Conservation (phyloP, 2,329 filamentous ascomycete genomes). For the Verticillium nubilum region DNA sequence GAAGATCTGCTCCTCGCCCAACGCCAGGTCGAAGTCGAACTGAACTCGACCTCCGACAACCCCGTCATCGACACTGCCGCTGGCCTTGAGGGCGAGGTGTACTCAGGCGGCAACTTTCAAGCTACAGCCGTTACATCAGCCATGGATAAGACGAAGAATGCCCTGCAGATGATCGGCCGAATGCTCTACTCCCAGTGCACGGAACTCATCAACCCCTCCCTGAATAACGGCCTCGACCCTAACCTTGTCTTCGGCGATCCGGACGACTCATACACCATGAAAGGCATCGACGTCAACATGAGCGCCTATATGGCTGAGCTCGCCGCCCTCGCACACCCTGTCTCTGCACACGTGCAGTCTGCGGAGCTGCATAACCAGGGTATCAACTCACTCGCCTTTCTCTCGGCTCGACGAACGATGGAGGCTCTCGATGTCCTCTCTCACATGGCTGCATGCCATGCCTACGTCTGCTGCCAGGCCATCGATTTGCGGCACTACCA, state of each 20-base stretch:
- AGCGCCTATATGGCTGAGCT: constrained; percentile 60
- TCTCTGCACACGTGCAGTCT: constrained; percentile 56
- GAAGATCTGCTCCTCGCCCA: constrained; percentile 57
- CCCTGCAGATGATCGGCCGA: constrained; percentile 38
- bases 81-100: constrained; percentile 27
- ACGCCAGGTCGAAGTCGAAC: constrained; percentile 51
- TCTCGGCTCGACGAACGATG: constrained; percentile 51
- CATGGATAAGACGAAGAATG: constrained; percentile 49
- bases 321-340: constrained; percentile 54
- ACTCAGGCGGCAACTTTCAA: constrained; percentile 65
- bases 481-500: constrained; percentile 25
- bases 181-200: constrained; percentile 58
- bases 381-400: constrained; percentile 60
- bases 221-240: constrained; percentile 57
- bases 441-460: constrained; percentile 48
- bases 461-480: constrained; percentile 55
- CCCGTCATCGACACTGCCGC: constrained; percentile 44
- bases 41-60: constrained; percentile 66
- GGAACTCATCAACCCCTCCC: constrained; percentile 56
- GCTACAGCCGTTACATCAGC: constrained; percentile 57
- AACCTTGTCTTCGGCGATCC: constrained; percentile 58
- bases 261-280: constrained; percentile 51
- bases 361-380: constrained; percentile 65
- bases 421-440: constrained; percentile 50
- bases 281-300: constrained; percentile 62